Evolutionary conservation across 768 basidiomycete species (phyloP), one percentile per base, ranked within the genome.

Genomic region (Mycena pura): DNA sequence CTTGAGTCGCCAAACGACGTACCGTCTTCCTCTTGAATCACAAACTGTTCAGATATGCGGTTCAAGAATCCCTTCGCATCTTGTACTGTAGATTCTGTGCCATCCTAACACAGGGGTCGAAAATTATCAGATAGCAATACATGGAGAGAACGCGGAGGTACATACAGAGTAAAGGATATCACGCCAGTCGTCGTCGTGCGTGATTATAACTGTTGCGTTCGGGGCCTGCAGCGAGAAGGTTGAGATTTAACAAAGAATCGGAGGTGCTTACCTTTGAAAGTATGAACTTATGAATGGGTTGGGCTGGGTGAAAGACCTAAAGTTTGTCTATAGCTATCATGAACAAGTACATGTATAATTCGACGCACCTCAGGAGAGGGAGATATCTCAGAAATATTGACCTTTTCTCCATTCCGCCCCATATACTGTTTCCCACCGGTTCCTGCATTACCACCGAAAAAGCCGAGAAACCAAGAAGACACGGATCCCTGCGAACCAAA

Each of bases 141-240:
- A 41, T n/a, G 13, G 19, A 11, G 3, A n/a, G n/a, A n/a, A n/a
- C n/a, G n/a, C n/a, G n/a, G n/a, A n/a, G n/a, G n/a, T n/a, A n/a
- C 58, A 14, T 29, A 55, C 52, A 47, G 43, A 31, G 5, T 32
- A 31, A 14, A 53, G 34, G 32, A 63, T 44, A 51, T 49, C 48
- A 11, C 29, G 31, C 61, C 61, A 62, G 21, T 62, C 54, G 17
- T 62, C 61, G 43, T 62, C 61, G 17, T 62, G 61, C 3, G 39
- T 62, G 10, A 62, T 44, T 1, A 44, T 41, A 10, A 50, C 48
- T 19, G 27, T 31, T 19, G 57, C 48, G 10, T 58, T 40, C 8
- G 57, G 48, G 27, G 10, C 14, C 57, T 58, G 22, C 17, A 31
- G n/a, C 5, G 15, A 29, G 34, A 51, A 8, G 43, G 1, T 22